Base-by-base conservation (phyloP, 2,329 filamentous ascomycete species). In the Apiospora kogelbergensis region DNA sequence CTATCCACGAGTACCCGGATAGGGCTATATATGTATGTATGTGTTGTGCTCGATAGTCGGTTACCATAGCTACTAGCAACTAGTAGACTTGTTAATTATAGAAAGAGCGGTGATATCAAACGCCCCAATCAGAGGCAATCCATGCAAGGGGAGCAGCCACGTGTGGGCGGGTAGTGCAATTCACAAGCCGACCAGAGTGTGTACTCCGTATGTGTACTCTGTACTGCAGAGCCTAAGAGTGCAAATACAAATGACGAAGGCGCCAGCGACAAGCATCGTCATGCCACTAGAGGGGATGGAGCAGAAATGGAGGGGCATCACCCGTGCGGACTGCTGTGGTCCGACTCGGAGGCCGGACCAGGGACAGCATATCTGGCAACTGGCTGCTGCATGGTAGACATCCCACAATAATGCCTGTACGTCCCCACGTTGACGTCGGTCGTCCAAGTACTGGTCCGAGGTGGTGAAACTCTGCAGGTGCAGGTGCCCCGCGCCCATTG, bases 401-500 rank as follows among this genome's bases (percentile, higher is more conserved):
- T 60, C 53, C 53, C 53, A 60, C 53, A 60, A 60, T 60, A 60
- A 60, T 60, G 37, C 53, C 53, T 60, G n/a, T n/a, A n/a, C n/a
- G 63, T 45, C 15, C 17, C 44, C 44, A 65, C 63, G 63, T 65
- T 65, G 63, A 45, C 41, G 41, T 65, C 63, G 53, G 17, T 37
- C 26, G 37, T 60, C 53, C 48, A 57, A 57, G 48, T 24, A 57
- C 30, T 33, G 26, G 46, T 33, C 40, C 4, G 40, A 42, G 17
- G 4, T 15, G 11, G 40, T 15, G 40, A 40, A 42, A 33, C 33
- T 33, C 60, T 64, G 60, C 33, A 64, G 2, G 40, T 30, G n/a
- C n/a, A n/a, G n/a, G 33, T 45, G 64, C 64, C 64, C 64, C 65
- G 65, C 65, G 65, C 65, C 65, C 44, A 37, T 66, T 45, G 24